Evolutionary conservation across 805 yeast species (phyloP).

Genomic region (Starmerella riodocensis): DNA sequence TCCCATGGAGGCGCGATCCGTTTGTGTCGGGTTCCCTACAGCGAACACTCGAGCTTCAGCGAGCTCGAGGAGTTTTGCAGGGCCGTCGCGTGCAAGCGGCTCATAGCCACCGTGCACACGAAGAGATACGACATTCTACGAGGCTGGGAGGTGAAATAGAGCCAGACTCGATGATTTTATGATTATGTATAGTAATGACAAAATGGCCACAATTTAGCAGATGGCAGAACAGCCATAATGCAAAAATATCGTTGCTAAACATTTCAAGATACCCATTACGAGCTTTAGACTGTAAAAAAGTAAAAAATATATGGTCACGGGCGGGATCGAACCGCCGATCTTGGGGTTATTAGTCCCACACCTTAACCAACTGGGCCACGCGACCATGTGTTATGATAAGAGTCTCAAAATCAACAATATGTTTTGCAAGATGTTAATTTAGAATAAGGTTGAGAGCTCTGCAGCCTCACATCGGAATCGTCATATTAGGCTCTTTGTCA

Average conservation of each 20-base stretch:
- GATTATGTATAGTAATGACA: neutral
- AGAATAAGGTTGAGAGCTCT: too few species aligned
- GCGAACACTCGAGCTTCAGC: constrained; percentile 84
- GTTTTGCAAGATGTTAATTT: too few species aligned
- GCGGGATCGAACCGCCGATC: constrained; percentile 38
- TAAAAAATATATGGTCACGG: constrained; percentile 25
- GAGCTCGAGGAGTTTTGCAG: constrained; percentile 60
- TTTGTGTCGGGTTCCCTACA: constrained; percentile 63
- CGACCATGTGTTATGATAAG: constrained; percentile 29
- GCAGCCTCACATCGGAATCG: too few species aligned
- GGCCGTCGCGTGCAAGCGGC: constrained; percentile 35
- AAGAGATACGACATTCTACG: constrained; percentile 15
- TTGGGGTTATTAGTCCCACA: constrained; percentile 46
- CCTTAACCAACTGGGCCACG: constrained; percentile 52
- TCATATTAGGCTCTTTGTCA: too few species aligned
- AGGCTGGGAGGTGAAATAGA: constrained; percentile 15
- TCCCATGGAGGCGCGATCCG: constrained; percentile 29
- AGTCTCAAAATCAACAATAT: too few species aligned
- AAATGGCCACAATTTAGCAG: neutral
- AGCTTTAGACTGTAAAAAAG: too few species aligned
- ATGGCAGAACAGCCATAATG: neutral
- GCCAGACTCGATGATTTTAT: too few species aligned
- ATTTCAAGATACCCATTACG: too few species aligned
- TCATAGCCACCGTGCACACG: constrained; percentile 65
- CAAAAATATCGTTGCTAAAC: too few species aligned